Evolutionary conservation across 1,284 basidiomycete genomes (phyloP), one percentile per base, ranked within the genome.

Genomic region (Anthracocystis setariae): DNA sequence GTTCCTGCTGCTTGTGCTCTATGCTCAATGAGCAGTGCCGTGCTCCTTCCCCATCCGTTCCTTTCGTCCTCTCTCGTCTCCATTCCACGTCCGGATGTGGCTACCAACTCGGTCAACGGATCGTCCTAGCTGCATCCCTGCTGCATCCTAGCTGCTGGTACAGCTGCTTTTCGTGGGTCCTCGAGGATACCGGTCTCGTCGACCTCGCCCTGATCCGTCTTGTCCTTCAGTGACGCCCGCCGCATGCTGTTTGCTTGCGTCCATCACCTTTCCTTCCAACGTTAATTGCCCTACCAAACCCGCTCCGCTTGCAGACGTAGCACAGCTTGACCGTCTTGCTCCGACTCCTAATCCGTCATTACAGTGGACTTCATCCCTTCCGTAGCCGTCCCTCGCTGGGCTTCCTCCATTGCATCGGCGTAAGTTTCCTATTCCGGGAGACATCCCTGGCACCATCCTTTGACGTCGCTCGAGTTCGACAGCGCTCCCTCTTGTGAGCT

Each of bases 81-180:
- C 42, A 49, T 46, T 51, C 37, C 50, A 49, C 42, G 55, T 54
- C 62, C 62, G 62, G 55, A 65, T 65, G 55, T 65, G 62, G 62
- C 55, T 54, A 39, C 45, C 60, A 63, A 23, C 39, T 48, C 40
- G 49, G 21, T 25, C 53, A 29, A 50, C 38, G 35, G 43, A 25
- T 20, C 45, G 42, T 39, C 46, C 46, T 33, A 32, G 39, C 42
- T 63, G 54, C 61, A 56, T 46, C 52, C 27, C 33, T 24, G 44
- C 32, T 38, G 44, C 10, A 45, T 45, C 24, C 15, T 39, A 46
- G 40, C 38, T 24, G 42, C 17, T 33, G 32, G 37, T 33, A 21
- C 43, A 32, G 39, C 51, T 21, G 60, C 51, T 46, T 37, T 53
- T 35, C n/a, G 10, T 35, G 21, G n/a, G 27, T 49, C 20, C 25